These are phyloP conservation scores for Nemania serpens DNA, from an alignment of 2,329 filamentous ascomycete species.

Conservation along the genomic window DNA sequence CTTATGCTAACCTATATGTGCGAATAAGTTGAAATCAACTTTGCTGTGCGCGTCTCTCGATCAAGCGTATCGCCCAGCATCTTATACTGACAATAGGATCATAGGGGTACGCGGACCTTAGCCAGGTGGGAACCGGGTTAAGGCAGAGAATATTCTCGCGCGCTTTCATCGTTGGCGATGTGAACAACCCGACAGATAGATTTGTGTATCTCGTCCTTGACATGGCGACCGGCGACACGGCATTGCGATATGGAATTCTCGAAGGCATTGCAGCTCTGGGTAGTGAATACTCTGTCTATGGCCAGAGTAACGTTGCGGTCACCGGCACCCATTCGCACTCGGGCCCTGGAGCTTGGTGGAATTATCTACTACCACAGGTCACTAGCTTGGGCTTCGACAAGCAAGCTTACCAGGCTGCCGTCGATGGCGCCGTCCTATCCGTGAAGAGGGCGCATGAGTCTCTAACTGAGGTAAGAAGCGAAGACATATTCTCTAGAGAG, in stretches of 20 bases:
- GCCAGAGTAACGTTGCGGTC: slow-evolving; percentile 80
- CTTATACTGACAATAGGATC: neutral
- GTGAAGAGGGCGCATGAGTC: slow-evolving; percentile 78
- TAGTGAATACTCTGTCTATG: slow-evolving; percentile 73
- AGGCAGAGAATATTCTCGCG: slow-evolving; percentile 85
- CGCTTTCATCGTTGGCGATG: slow-evolving; percentile 81
- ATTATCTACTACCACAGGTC: slow-evolving; percentile 88
- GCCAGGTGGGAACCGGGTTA: slow-evolving; percentile 79
- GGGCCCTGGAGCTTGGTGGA: slow-evolving; percentile 88
- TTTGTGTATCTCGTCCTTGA: slow-evolving; percentile 90
- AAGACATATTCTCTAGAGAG: neutral
- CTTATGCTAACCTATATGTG: slow-evolving; percentile 20
- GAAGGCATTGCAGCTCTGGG: slow-evolving; percentile 71
- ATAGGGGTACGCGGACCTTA: slow-evolving; percentile 29
- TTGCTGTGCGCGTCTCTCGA: slow-evolving; percentile 73
- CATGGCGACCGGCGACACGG: slow-evolving; percentile 83
- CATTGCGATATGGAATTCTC: slow-evolving; percentile 80
- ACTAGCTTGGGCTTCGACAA: slow-evolving; percentile 84
- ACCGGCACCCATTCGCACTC: slow-evolving; percentile 91
- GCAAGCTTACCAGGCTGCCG: slow-evolving; percentile 84
- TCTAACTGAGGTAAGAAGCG: slow-evolving; percentile 51
- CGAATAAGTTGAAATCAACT: slow-evolving; percentile 74
- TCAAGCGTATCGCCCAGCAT: neutral
- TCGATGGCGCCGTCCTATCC: slow-evolving; percentile 79
- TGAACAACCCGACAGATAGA: slow-evolving; percentile 66